Evolutionary conservation across 164 flowering plant species (phyloP).

Genomic region (Buxus sempervirens): DNA sequence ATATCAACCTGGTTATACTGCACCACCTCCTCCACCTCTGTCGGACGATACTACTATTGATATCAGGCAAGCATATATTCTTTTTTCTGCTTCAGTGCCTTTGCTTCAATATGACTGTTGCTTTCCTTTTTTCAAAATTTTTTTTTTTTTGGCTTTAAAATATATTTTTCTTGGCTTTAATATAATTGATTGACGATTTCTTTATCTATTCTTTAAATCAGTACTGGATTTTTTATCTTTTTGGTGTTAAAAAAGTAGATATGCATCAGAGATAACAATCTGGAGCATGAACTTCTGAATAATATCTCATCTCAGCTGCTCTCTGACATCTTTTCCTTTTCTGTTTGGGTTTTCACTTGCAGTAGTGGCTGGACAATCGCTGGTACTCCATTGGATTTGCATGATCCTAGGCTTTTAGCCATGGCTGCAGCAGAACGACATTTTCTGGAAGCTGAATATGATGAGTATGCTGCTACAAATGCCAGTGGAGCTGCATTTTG

Average conservation of each 20-base stretch:
- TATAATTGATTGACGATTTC: not conserved
- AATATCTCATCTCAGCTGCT: not conserved
- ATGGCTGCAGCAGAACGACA: slow-evolving; percentile 94
- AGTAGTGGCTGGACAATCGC: slow-evolving; percentile 91
- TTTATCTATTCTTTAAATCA: slow-evolving; percentile 1
- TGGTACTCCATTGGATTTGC: slow-evolving; percentile 73
- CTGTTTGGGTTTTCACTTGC: slow-evolving; percentile 15
- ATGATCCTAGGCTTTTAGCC: slow-evolving; percentile 86
- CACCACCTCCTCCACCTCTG: slow-evolving; percentile 57
- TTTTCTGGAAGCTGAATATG: slow-evolving; percentile 77
- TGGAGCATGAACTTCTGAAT: not conserved
- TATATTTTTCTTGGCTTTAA: no score
- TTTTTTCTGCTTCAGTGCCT: not conserved
- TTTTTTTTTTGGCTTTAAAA: no score
- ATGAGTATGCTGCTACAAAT: slow-evolving; percentile 78
- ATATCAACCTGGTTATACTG: slow-evolving; percentile 85
- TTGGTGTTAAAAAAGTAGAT: not conserved
- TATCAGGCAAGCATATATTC: slow-evolving; percentile 51
- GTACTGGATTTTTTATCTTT: not conserved
- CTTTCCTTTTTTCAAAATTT: no score
- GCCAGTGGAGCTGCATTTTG: slow-evolving; percentile 91
- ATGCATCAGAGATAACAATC: not conserved
- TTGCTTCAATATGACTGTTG: not conserved
- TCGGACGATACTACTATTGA: slow-evolving; percentile 77
- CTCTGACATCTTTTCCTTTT: not conserved